Base-by-base conservation (phyloP, 352 stramenopile species). In the Peronospora tabacina region DNA sequence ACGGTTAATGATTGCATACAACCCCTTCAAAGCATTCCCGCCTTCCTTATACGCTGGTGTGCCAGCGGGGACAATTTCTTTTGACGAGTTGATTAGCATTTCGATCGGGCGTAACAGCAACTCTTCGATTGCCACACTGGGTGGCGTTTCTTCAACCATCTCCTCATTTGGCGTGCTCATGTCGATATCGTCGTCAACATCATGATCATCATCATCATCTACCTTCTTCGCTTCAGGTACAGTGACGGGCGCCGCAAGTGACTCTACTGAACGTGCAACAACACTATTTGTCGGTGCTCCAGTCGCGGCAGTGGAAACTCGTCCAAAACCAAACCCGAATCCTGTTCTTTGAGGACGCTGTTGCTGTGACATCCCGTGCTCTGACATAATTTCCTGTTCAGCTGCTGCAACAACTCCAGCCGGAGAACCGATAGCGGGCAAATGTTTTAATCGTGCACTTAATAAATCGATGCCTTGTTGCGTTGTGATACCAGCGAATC, bases 381-480 rank as follows among this genome's bases (percentile, higher is more conserved):
- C 44, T 16, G 39, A 29, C 7, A 30, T 30, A 1, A 63, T 51
- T 22, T 52, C 28, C 9, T 55, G 34, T 38, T 38, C 43, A 42
- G 43, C 16, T 43, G 54, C 16, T 37, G 58, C 11, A 32, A 30
- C 28, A 7, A 43, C 47, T 44, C 46, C 48, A 19, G 66, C 59
- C 2, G 54, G 40, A 0, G 85, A 52, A 32, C 55, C 70, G 13
- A 47, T 71, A 12, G 68, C 52, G 6, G 76, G 82, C 2, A 93
- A 52, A 50, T 88, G 81, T 52, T 90, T 91, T 15, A 94, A 70
- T 28, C 83, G 82, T 7, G 74, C 74, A 16, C 51, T 72, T 10
- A 94, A 43, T 29, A 94, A 58, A 49, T 94, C 83, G 37, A 90
- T 85, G 5, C 77, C 78, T 67, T 91, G 82, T 53, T 94, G 81